Evolutionary conservation across 1,284 basidiomycete species (phyloP).

Genomic region (Sanghuangporus weigelae): DNA sequence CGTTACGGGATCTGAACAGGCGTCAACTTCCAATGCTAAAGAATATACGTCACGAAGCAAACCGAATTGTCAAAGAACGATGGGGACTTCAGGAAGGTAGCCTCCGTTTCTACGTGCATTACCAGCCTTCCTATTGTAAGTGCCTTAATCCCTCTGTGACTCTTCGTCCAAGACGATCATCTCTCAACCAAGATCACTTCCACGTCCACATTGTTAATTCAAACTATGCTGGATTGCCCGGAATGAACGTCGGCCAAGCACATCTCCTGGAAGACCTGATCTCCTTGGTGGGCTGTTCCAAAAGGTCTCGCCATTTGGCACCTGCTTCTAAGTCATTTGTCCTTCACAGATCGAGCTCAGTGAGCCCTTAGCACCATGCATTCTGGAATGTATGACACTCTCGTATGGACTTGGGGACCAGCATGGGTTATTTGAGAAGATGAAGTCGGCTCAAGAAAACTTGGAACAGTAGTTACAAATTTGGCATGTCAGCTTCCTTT

Average conservation of each 20-base stretch:
- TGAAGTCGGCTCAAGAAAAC: conserved; percentile 34
- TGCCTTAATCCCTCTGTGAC: conserved; percentile 15
- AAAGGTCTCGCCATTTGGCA: background rate
- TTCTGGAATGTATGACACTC: conserved; percentile 70
- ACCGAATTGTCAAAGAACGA: conserved; percentile 46
- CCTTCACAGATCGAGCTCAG: conserved; percentile 58
- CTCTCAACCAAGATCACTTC: conserved; percentile 68
- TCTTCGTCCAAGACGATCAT: background rate
- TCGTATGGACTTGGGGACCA: conserved; percentile 82
- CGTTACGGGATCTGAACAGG: conserved; percentile 65
- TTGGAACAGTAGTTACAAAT: background rate
- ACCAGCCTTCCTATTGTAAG: conserved; percentile 95
- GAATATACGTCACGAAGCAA: conserved; percentile 56
- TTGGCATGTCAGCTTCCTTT: background rate
- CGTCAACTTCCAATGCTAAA: conserved; percentile 67
- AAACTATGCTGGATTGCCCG: conserved; percentile 56
- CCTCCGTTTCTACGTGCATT: conserved; percentile 85
- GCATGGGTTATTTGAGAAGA: conserved; percentile 58
- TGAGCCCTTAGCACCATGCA: conserved; percentile 36
- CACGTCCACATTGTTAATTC: conserved; percentile 92
- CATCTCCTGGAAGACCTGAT: conserved; percentile 93
- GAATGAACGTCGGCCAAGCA: conserved; percentile 86
- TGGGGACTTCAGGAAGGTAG: conserved; percentile 59
- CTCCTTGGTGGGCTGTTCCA: conserved; percentile 51
- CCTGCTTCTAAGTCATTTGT: background rate